phyloP scores from a whole-genome alignment of 441 rosid genomes.

The Lepidium campestre region DNA sequence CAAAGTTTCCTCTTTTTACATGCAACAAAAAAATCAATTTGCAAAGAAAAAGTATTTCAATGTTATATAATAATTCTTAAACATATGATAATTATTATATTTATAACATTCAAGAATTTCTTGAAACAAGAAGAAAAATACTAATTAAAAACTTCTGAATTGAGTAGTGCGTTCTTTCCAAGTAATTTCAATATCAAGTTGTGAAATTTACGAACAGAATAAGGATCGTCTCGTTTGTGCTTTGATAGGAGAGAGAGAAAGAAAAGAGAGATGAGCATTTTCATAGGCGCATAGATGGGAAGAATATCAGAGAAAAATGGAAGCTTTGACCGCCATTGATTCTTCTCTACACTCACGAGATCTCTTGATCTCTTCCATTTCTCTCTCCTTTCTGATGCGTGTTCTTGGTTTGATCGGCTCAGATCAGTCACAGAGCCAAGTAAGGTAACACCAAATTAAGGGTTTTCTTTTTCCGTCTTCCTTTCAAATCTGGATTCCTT shows the following conservation, averaged over 20 bases:
- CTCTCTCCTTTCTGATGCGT: conserved; percentile 12
- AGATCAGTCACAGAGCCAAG: conserved; percentile 49
- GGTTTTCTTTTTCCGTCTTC: conserved; percentile 10
- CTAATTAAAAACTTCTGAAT: neutral
- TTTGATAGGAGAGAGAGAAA: neutral
- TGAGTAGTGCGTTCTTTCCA: neutral
- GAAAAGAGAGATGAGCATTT: conserved; percentile 25
- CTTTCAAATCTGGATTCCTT: conserved; percentile 11
- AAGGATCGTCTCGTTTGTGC: neutral
- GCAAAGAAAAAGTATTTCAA: neutral
- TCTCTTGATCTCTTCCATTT: conserved; percentile 17
- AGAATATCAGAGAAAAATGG: conserved; percentile 47
- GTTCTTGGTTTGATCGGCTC: conserved; percentile 31
- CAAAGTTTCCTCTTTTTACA: neutral
- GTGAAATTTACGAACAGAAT: neutral
- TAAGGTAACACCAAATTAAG: conserved; percentile 31
- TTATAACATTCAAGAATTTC: neutral
- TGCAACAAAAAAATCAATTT: neutral
- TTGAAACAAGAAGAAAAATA: neutral
- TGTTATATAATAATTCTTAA: no score
- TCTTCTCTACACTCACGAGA: conserved; percentile 26
- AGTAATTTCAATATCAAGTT: neutral
- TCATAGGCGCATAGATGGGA: conserved; percentile 40
- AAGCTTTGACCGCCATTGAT: conserved; percentile 60
- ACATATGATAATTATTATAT: no score